Conservation (phyloP, 2,329 filamentous ascomycete species). For the Penicillium sp. region DNA sequence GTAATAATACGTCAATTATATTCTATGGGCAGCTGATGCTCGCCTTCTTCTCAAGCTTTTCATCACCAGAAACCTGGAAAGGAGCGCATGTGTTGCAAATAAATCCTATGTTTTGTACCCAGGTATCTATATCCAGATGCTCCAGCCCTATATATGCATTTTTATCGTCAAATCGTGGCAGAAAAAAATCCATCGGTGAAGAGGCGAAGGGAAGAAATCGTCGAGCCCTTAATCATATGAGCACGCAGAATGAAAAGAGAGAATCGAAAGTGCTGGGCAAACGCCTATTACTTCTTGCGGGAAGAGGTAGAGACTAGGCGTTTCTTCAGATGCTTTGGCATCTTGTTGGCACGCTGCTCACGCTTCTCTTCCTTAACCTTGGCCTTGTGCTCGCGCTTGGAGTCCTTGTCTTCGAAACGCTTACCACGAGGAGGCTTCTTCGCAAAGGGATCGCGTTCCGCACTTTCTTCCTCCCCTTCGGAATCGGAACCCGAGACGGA, state of each 20-base stretch:
- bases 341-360: conserved; percentile 90
- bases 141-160: conserved; percentile 31
- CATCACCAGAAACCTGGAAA: neutral
- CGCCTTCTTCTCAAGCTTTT: neutral
- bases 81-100: neutral
- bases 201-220: conserved; percentile 15
- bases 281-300: conserved; percentile 40
- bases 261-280: conserved; percentile 9
- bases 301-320: conserved; percentile 34
- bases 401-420: conserved; percentile 87
- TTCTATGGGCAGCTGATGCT: no score
- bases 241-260: neutral
- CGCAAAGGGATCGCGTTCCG: conserved; percentile 55
- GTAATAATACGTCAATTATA: neutral
- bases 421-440: conserved; percentile 75
- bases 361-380: conserved; percentile 94
- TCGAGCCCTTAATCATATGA: conserved; percentile 18
- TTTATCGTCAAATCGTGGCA: conserved; percentile 35
- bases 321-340: conserved; percentile 96
- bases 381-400: conserved; percentile 84
- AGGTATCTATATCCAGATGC: conserved; percentile 33
- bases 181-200: conserved; percentile 13
- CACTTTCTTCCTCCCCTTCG: conserved; percentile 48
- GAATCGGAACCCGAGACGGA: conserved; percentile 46
- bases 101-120: conserved; percentile 20